Evolutionary conservation across 192 early-diverging fungal species (phyloP).

Genomic region (Podila verticillata): DNA sequence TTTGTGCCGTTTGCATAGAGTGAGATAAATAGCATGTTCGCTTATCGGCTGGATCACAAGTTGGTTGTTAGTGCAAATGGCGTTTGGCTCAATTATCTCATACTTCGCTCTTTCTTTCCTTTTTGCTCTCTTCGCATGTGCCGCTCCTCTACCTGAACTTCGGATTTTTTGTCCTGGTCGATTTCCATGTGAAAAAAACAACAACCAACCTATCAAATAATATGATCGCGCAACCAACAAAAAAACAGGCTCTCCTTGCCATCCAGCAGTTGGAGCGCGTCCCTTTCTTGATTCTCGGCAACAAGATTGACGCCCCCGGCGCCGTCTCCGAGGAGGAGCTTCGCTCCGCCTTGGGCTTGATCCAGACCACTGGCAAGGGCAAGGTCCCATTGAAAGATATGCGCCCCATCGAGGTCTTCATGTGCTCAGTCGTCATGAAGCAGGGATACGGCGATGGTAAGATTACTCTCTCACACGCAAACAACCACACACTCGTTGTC

Average conservation of each 20-base stretch:
- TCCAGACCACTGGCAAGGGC: conserved; percentile 99
- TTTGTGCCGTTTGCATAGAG: neutral
- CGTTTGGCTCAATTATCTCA: neutral
- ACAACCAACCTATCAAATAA: neutral
- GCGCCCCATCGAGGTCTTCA: conserved; percentile 98
- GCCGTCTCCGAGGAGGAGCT: conserved; percentile 96
- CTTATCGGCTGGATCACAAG: too few relatives aligned
- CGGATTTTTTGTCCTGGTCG: neutral
- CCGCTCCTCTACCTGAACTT: neutral
- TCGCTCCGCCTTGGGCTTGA: conserved; percentile 86
- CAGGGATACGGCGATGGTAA: conserved; percentile 98
- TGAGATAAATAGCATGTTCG: too few relatives aligned
- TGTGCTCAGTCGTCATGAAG: conserved; percentile 98
- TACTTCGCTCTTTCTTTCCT: neutral
- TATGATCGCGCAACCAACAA: neutral
- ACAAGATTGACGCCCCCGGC: conserved; percentile 97
- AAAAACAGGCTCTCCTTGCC: conserved; percentile 63
- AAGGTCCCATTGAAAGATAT: conserved; percentile 93
- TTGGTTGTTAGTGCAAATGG: too few relatives aligned
- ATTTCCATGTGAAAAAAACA: conserved; percentile 4
- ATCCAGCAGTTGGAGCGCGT: conserved; percentile 73
- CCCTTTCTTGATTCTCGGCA: conserved; percentile 97
- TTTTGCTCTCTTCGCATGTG: neutral
- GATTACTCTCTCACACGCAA: conserved; percentile 9
- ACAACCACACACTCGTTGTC: conserved; percentile 2